Base-by-base conservation (phyloP, 371 early-diverging fungal genomes). In the Thermomucor indicae-seudaticae region DNA sequence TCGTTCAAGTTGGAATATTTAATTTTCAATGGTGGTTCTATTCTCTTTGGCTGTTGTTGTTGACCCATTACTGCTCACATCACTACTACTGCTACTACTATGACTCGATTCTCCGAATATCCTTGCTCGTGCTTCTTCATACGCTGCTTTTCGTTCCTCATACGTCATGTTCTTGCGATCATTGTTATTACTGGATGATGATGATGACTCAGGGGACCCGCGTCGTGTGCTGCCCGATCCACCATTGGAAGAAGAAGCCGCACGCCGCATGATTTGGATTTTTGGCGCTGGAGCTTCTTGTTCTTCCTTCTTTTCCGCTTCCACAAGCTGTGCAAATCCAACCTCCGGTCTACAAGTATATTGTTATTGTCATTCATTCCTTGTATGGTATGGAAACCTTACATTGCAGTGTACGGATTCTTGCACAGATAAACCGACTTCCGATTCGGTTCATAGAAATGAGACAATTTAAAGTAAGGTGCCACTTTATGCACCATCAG, bases 61-160 rank as follows among this genome's bases (percentile, higher is more conserved):
- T n/a, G n/a, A n/a, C n/a, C n/a, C n/a, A n/a, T n/a, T n/a, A n/a
- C n/a, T n/a, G n/a, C n/a, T n/a, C n/a, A n/a, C n/a, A n/a, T n/a
- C n/a, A n/a, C n/a, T n/a, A n/a, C n/a, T n/a, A n/a, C n/a, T n/a
- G n/a, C n/a, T n/a, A n/a, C n/a, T n/a, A n/a, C n/a, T n/a, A n/a
- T n/a, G n/a, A n/a, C n/a, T n/a, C n/a, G n/a, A n/a, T n/a, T 83
- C 84, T 44, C 81, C 77, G 54, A 90, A 90, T 29, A 90, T 90
- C 29, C 86, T 70, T n/a, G 86, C 88, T 47, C 90, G 67, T 2
- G 89, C 90, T 46, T 76, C 77, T 56, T 87, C 85, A 53, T 90
- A 90, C 5, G 79, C 84, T 12, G 81, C 84, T 49, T 85, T 82
- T 27, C 88, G 75, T 57, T 86, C 87, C 51, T 88, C 85, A 35